Conservation (phyloP, 805 yeast genomes). For the Candida nitratophila region DNA sequence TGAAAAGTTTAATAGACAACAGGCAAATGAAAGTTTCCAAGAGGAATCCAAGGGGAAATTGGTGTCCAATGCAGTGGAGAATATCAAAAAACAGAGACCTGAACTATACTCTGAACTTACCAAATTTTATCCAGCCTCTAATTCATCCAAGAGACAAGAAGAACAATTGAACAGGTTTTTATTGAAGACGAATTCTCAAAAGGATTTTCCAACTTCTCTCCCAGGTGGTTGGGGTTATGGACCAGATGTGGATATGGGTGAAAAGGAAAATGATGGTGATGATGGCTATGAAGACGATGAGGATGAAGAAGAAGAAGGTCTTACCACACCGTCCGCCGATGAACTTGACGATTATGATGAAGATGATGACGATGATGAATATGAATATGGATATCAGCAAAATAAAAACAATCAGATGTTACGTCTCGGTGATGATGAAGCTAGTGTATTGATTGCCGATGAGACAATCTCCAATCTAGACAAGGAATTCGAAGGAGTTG, state of each 20-base stretch:
- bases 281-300: not conserved
- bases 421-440: not conserved
- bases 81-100: slow-evolving; percentile 6
- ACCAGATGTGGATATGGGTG: slow-evolving; percentile 1
- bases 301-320: not conserved
- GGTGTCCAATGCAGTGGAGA: slow-evolving; percentile 14
- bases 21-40: slow-evolving; percentile 10
- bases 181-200: slow-evolving; percentile 12
- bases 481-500: slow-evolving; percentile 28
- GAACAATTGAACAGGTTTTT: no score
- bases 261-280: not conserved
- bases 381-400: no score
- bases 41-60: slow-evolving; percentile 13
- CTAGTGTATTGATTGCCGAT: slow-evolving; percentile 4
- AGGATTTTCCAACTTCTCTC: slow-evolving; percentile 8
- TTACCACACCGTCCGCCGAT: no score
- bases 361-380: not conserved
- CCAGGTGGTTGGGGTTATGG: slow-evolving; percentile 27
- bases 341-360: not conserved
- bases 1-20: slow-evolving; percentile 22
- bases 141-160: not conserved
- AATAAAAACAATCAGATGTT: not conserved
- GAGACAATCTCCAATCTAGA: not conserved
- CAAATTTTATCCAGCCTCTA: slow-evolving; percentile 1
- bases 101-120: not conserved